phyloP scores from a whole-genome alignment of 2,329 filamentous ascomycete species.

The Aspergillus terreus region DNA sequence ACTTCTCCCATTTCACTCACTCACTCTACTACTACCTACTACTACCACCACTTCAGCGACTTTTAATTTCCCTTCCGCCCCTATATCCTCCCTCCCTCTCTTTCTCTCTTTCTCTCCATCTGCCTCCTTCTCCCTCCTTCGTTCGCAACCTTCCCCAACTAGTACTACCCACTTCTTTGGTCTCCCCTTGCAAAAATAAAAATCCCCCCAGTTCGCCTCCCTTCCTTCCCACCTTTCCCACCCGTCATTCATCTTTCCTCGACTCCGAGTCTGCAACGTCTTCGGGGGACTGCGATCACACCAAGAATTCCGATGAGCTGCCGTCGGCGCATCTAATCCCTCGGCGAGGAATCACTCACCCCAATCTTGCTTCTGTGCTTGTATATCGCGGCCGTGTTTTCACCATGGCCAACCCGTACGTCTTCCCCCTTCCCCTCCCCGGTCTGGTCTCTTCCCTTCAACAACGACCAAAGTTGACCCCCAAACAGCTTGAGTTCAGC shows the following conservation, averaged over 20 bases:
- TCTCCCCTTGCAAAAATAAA: conserved; percentile 6
- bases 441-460: neutral
- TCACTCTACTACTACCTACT: neutral
- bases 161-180: conserved; percentile 9
- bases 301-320: neutral
- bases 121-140: conserved; percentile 10
- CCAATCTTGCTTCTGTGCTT: neutral
- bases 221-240: conserved; percentile 10
- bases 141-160: conserved; percentile 3
- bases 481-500: conserved; percentile 60
- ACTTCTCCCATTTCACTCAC: conserved; percentile 4
- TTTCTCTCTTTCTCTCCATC: conserved; percentile 7
- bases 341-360: neutral
- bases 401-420: neutral
- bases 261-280: neutral
- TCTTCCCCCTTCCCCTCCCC: neutral
- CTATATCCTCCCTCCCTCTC: conserved; percentile 10
- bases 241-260: neutral
- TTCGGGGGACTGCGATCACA: neutral
- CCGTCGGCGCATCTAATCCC: neutral
- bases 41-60: conserved; percentile 4
- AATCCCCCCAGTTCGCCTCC: conserved; percentile 5
- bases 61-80: conserved; percentile 9
- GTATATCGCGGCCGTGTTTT: neutral
- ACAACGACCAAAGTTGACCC: neutral